These are phyloP conservation scores for Dinochytrium kinnereticum DNA, from an alignment of 371 early-diverging fungal genomes.

Conservation along the genomic window DNA sequence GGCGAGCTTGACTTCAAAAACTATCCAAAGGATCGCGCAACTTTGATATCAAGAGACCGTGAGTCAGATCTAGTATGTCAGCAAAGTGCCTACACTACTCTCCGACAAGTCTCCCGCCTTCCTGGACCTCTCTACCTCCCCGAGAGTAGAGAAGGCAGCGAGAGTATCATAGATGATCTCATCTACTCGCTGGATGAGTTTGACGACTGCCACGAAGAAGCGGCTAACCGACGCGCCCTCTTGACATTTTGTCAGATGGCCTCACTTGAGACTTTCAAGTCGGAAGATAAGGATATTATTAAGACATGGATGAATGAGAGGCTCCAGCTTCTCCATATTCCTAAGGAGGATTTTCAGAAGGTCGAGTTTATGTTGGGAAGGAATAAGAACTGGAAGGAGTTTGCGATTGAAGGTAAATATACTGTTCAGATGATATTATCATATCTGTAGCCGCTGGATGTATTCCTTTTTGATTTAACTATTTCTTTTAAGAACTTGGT, in stretches of 20 bases:
- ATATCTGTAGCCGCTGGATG: no score
- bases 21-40: background rate
- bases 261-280: background rate
- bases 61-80: background rate
- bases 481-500: background rate
- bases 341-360: background rate
- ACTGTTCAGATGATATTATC: no score
- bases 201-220: background rate
- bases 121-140: background rate
- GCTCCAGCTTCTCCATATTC: background rate
- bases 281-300: background rate
- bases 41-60: background rate
- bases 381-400: background rate
- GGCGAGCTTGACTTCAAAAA: slow-evolving; percentile 13
- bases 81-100: background rate
- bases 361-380: background rate
- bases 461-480: no score
- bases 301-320: background rate
- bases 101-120: background rate
- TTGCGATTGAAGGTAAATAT: background rate
- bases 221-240: background rate
- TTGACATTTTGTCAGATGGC: background rate
- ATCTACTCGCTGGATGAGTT: background rate
- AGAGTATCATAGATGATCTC: background rate
- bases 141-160: background rate